Evolutionary conservation across 768 basidiomycete genomes (phyloP).

Genomic region (Asterophora lycoperdoides): DNA sequence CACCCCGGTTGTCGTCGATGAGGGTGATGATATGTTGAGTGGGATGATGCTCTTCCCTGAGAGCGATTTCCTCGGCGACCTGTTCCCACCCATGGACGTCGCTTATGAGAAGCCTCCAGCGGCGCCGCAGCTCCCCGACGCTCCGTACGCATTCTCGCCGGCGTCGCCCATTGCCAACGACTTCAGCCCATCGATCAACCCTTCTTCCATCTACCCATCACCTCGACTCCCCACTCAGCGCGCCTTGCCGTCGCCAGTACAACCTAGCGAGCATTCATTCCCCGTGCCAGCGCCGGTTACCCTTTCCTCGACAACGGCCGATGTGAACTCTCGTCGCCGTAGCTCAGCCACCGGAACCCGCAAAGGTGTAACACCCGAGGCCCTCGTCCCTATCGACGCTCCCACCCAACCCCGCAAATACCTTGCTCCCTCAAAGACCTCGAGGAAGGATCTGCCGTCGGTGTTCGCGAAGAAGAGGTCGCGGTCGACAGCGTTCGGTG

Average conservation of each 20-base stretch:
- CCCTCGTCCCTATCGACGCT: constrained; percentile 66
- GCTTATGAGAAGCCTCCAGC: constrained; percentile 11
- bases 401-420: constrained; percentile 74
- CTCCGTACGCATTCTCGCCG: constrained; percentile 48
- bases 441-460: constrained; percentile 67
- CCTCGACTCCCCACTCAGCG: constrained; percentile 19
- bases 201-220: constrained; percentile 30
- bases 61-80: neutral
- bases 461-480: constrained; percentile 64
- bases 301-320: constrained; percentile 7
- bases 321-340: constrained; percentile 27
- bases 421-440: constrained; percentile 59
- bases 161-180: constrained; percentile 40
- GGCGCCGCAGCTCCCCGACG: constrained; percentile 11
- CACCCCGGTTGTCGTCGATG: constrained; percentile 30
- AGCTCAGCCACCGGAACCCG: constrained; percentile 60
- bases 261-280: constrained; percentile 12
- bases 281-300: constrained; percentile 1
- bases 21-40: constrained; percentile 13
- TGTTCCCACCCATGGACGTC: constrained; percentile 13
- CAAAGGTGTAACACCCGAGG: constrained; percentile 57
- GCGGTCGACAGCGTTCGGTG: constrained; percentile 41
- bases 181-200: constrained; percentile 28
- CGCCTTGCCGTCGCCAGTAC: constrained; percentile 8
- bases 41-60: constrained; percentile 6